Evolutionary conservation across 1,139 yeast species (phyloP), one percentile per base, ranked within the genome.

Genomic region (Magnusiomyces fungicola): DNA sequence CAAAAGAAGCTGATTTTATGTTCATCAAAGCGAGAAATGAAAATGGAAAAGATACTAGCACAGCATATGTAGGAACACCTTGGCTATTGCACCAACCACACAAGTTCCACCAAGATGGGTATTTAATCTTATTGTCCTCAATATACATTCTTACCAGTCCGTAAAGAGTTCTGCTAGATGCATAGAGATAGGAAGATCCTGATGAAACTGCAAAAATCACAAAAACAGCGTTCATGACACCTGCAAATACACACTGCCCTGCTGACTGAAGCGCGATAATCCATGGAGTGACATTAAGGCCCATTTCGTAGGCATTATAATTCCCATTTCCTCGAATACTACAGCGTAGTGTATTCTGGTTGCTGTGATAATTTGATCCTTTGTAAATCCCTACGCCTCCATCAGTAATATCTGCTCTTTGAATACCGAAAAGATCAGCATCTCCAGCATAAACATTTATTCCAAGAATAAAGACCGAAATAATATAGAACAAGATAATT

Each of bases 11-110:
- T 54, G 76, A 73, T 32, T 78, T 73, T 5, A 81, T 78, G 38
- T 86, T 75, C 18, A 83, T 64, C 60, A 72, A 83, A 0, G 88
- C 75, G 43, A 84, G 65, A 18, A 80, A 60, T 0, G 86, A 85
- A 63, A 85, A 75, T 1, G 74, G 53, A 2, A 82, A 81, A 0
- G 89, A 73, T 50, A 79, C 72, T 39, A 83, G 57, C 1, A 86
- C 90, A 1, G 94, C 73, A 55, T 74, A 72, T 58, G 81, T 83
- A 0, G 96, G 96, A 19, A 83, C 83, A 0, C 95, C 95, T 22
- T 70, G 68, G 30, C 72, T 69, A 37, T 81, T 77, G 61, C 94
- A 83, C 44, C 70, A 66, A 0, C 83, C 70, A 58, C 86, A 80
- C 27, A 77, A 63, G 25, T 66, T 68, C 23, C 90, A 89, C 1